phyloP scores from a whole-genome alignment of 495 filamentous ascomycete genomes.

The Talaromyces trachyspermus region DNA sequence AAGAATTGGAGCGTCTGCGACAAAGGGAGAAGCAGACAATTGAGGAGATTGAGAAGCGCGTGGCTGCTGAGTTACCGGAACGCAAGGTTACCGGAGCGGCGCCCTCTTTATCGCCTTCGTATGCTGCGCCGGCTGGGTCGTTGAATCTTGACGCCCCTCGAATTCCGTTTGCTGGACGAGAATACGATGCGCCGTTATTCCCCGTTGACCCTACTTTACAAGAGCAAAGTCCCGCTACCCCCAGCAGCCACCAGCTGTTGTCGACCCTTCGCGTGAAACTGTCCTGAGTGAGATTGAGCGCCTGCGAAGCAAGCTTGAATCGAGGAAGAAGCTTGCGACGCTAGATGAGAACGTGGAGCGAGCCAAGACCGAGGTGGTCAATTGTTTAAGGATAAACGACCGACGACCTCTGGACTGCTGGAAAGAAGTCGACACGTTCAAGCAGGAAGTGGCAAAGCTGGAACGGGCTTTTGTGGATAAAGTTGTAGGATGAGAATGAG shows the following conservation, averaged over 20 bases:
- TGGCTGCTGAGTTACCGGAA: slow-evolving; percentile 31
- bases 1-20: slow-evolving; percentile 71
- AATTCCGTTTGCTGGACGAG: slow-evolving; percentile 40
- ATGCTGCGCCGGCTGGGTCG: slow-evolving; percentile 34
- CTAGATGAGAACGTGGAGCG: slow-evolving; percentile 58
- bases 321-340: slow-evolving; percentile 61
- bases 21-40: slow-evolving; percentile 54
- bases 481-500: slow-evolving; percentile 49
- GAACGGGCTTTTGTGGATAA: slow-evolving; percentile 84
- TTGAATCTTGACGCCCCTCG: slow-evolving; percentile 41
- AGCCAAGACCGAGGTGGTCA: slow-evolving; percentile 70
- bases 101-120: slow-evolving; percentile 22
- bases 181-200: slow-evolving; percentile 23
- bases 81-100: slow-evolving; percentile 21
- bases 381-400: slow-evolving; percentile 80
- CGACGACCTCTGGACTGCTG: slow-evolving; percentile 90
- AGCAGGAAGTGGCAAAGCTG: slow-evolving; percentile 72
- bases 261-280: slow-evolving; percentile 42
- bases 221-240: too few species aligned
- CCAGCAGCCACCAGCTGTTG: slow-evolving; percentile 18
- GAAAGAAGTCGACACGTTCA: slow-evolving; percentile 87
- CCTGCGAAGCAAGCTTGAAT: slow-evolving; percentile 65
- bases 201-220: slow-evolving; percentile 16
- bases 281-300: slow-evolving; percentile 64
- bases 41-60: slow-evolving; percentile 48